Base-by-base conservation (phyloP, 1,139 yeast species). In the Blastobotrys malaysiensis region DNA sequence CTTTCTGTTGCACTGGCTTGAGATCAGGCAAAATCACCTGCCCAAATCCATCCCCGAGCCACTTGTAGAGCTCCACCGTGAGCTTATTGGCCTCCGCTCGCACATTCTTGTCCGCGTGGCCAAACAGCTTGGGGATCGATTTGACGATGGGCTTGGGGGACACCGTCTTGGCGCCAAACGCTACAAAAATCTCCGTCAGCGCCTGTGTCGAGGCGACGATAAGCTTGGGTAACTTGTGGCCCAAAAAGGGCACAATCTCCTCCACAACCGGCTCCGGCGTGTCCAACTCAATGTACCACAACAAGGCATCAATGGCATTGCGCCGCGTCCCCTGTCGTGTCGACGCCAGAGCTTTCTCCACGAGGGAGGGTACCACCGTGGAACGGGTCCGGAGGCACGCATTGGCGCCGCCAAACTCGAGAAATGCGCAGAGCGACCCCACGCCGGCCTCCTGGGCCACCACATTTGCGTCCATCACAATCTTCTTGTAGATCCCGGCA, bases 1-100 rank as follows among this genome's bases (percentile, higher is more conserved):
- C 99, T 62, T 86, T 88, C 69, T 89, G 95, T 69, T 93, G 98
- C 13, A 90, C 89, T 0, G 97, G 96, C 67, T 93, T 93, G 68
- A 93, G 76, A 31, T 83, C 83, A 1, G 86, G 81, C 56, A 90
- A 80, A 45, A 90, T 71, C 0, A 83, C 68, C 13, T 78, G 75
- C 52, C 82, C 82, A 51, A 89, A 73, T 0, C 83, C 75, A 26
- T 77, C 81, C 3, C 95, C 95, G 68, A 87, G 78, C 88, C 95
- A 88, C 58, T 82, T 80, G 68, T 85, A 84, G 24, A 91, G 67
- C 57, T 84, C 89, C 2, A 88, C 82, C 0, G 91, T 77, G 59
- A 93, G 74, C 49, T 77, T 77, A 7, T 85, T 79, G 1, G 97
- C 82, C 65, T 88, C 96, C 1, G 84, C 81, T 65, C 99, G 80